Base-by-base conservation (phyloP, 257 asterid genomes). In the Solanum tarijense region DNA sequence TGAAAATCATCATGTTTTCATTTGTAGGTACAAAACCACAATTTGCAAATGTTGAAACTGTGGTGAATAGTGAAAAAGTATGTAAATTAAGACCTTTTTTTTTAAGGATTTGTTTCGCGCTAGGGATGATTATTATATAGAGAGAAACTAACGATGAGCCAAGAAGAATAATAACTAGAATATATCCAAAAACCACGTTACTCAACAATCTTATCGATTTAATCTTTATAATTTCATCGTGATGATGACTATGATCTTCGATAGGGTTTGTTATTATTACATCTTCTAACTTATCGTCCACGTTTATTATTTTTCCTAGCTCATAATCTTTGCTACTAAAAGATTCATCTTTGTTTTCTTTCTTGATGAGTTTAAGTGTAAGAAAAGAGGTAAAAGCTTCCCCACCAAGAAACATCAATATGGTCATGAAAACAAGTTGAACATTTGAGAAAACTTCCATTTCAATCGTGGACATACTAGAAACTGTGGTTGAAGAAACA, bases 21-120 rank as follows among this genome's bases (percentile, higher is more conserved):
- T 92, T 94, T 6, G 94, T 92, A 1, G 98, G 96, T 23, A 92
- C 48, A 52, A 91, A 94, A 14, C 96, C 96, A 55, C 95, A 91
- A 84, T 91, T 94, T 16, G 94, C 21, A 39, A 94, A 91, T 6
- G 96, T 87, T 6, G 98, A 93, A 68, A 93, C 93, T 1, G 89
- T 89, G 6, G 94, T 83, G 87, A 94, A 92, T 0, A 90, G 7
- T 0, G 93, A 55, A 35, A 94, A 93, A 0, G 90, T 93, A 48
- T 41, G 43, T 29, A 25, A 11, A 11, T 89, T 87, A 6, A 94
- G 87, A 6, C 89, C 91, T 75, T 93, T 94, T n/a, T 39, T 39
- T 8, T 39, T 39, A 4, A 94, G 84, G 6, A 94, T 90, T 11
- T 86, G 36, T 23, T 65, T 83, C 7, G 95, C 94, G 18, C 78